Percentiles rank a stretch among this genome's conserved stretches.
Conservation (phyloP, 2,329 filamentous ascomycete species). For the Colletotrichum magnum region DNA sequence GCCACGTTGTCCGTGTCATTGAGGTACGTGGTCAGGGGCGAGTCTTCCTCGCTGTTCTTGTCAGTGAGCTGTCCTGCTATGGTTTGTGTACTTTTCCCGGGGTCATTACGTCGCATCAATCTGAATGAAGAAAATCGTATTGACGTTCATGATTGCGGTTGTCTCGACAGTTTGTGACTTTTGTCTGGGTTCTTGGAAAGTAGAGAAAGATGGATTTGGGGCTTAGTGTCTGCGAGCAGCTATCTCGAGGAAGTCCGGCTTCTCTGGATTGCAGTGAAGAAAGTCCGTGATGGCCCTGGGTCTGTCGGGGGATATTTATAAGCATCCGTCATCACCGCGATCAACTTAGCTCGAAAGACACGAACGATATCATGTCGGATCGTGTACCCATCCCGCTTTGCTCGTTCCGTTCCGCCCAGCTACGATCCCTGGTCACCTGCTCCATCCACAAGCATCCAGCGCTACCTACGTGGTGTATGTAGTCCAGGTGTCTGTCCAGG, state of each 20-base stretch:
- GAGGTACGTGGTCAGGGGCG: neutral
- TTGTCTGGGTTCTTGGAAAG: neutral
- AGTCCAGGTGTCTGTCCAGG: too few species aligned
- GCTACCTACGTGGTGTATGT: neutral
- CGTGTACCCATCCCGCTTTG: neutral
- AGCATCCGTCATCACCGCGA: neutral
- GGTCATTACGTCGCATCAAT: neutral
- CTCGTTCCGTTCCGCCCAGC: conserved; percentile 3
- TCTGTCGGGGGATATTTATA: neutral
- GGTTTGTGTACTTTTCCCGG: neutral
- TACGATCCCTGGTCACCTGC: conserved; percentile 10
- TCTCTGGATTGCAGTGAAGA: neutral
- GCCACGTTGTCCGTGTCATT: neutral
- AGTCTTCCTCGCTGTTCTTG: neutral
- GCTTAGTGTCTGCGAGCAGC: neutral
- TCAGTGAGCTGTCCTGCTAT: neutral
- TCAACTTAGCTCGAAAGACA: neutral
- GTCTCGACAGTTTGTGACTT: neutral
- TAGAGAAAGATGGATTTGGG: neutral
- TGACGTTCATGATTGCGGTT: neutral
- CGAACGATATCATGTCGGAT: neutral
- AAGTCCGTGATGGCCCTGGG: neutral
- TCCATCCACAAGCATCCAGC: conserved; percentile 2
- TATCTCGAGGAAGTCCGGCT: conserved; percentile 13
- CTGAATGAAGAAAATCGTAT: neutral